Conservation (phyloP, 805 yeast genomes). For the Babjeviella inositovora region DNA sequence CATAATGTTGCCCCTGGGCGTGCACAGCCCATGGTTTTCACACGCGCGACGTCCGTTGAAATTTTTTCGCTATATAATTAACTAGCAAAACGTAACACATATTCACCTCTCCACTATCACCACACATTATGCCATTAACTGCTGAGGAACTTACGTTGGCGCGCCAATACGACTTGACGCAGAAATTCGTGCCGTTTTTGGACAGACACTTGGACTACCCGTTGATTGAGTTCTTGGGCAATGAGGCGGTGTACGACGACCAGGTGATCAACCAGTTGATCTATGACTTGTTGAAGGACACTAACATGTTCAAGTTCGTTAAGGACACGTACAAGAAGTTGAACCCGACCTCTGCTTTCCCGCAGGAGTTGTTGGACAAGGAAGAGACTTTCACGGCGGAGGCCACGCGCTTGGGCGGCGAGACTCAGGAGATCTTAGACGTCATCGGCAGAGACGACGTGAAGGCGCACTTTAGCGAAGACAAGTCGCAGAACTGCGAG, state of each 20-base stretch:
- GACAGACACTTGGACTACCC: constrained; percentile 47
- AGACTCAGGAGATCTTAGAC: constrained; percentile 26
- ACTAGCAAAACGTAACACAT: no score
- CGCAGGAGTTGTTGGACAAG: constrained; percentile 21
- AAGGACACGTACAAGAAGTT: constrained; percentile 24
- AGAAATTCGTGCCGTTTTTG: constrained; percentile 35
- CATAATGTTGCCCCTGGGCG: no score
- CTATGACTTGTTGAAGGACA: constrained; percentile 36
- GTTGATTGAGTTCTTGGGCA: constrained; percentile 26
- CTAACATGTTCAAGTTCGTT: constrained; percentile 36
- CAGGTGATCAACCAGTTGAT: constrained; percentile 26
- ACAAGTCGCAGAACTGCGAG: constrained; percentile 33
- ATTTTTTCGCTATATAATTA: no score
- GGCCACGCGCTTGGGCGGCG: constrained; percentile 17
- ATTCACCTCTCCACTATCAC: no score
- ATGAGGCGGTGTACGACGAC: constrained; percentile 24
- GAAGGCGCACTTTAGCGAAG: constrained; percentile 33
- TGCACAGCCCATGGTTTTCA: no score
- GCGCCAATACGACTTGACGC: constrained; percentile 34
- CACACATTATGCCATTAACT: no score
- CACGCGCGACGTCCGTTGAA: no score
- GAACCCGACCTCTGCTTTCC: constrained; percentile 18
- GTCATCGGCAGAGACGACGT: constrained; percentile 31
- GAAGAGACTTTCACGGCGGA: constrained; percentile 21
- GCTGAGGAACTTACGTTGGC: constrained; percentile 21